A percentile compares a stretch with the other conserved stretches of the same genome.
phyloP scores from a whole-genome alignment of 2,329 filamentous ascomycete genomes.

The Trichoderma citrinoviride region DNA sequence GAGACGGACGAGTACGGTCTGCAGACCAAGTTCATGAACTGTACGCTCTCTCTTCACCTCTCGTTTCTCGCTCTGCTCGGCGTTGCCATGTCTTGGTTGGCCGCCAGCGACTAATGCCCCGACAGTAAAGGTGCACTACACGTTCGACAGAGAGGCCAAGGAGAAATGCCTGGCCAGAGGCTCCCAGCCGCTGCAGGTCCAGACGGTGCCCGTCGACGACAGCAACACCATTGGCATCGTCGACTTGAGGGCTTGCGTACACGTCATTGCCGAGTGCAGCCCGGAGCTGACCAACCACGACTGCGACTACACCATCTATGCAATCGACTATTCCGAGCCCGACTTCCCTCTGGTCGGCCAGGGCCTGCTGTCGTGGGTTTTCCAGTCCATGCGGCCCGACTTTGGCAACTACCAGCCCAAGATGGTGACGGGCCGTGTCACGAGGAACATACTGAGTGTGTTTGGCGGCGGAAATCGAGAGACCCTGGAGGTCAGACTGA shows the following conservation, averaged over 20 bases:
- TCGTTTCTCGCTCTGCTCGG: not conserved
- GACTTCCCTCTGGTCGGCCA: constrained; percentile 92
- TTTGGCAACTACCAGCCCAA: constrained; percentile 56
- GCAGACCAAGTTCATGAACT: constrained; percentile 63
- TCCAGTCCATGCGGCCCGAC: constrained; percentile 47
- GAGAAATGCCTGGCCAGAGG: constrained; percentile 86
- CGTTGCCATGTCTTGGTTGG: not conserved
- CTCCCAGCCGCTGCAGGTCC: constrained; percentile 74
- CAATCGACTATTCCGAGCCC: constrained; percentile 92
- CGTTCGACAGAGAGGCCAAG: constrained; percentile 85
- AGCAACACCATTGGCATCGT: constrained; percentile 79
- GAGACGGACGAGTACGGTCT: constrained; percentile 48
- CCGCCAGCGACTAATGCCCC: constrained; percentile 13
- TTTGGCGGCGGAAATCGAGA: constrained; percentile 82
- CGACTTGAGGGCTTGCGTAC: constrained; percentile 81
- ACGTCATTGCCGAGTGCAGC: constrained; percentile 74
- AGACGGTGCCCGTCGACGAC: constrained; percentile 78
- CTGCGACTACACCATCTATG: constrained; percentile 93
- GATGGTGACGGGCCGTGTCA: constrained; percentile 85
- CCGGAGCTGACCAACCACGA: constrained; percentile 72
- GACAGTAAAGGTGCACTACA: constrained; percentile 93
- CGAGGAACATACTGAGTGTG: constrained; percentile 78
- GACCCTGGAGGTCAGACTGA: constrained; percentile 89
- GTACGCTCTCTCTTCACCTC: constrained; percentile 45
- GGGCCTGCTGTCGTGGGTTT: constrained; percentile 85